Conservation (phyloP, 75 land plant genomes). For the Chamaecyparis obtusa region DNA sequence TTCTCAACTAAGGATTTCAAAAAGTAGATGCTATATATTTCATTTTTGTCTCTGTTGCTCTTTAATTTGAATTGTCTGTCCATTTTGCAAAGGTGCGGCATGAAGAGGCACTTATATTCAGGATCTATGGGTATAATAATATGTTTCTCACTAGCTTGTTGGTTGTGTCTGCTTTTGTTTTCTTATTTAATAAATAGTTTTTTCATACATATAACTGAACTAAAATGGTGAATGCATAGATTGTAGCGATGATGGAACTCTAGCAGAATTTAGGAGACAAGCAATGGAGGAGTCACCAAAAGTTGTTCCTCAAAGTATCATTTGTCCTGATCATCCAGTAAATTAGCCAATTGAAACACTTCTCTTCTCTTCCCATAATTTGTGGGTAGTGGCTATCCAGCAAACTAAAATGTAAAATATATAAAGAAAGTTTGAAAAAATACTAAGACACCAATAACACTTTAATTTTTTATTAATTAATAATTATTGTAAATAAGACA, state of each 20-base stretch:
- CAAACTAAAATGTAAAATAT: too few relatives aligned
- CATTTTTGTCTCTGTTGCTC: not conserved
- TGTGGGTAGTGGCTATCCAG: too few relatives aligned
- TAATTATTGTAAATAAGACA: too few relatives aligned
- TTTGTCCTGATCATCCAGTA: constrained; percentile 43
- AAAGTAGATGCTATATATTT: not conserved
- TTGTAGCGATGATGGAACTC: not conserved
- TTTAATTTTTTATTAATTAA: too few relatives aligned
- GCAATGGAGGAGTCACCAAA: not conserved
- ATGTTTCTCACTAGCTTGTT: not conserved
- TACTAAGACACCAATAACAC: too few relatives aligned
- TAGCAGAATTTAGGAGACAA: not conserved
- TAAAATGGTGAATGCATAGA: constrained; percentile 1
- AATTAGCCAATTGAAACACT: constrained; percentile 39
- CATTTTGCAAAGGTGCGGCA: constrained; percentile 2
- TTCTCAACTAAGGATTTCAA: not conserved
- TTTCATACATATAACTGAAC: not conserved
- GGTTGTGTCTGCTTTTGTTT: not conserved
- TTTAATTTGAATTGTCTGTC: not conserved
- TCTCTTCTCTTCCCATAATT: too few relatives aligned
- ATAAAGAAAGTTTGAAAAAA: too few relatives aligned
- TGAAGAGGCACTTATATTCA: constrained; percentile 11
- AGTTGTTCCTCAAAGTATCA: not conserved
- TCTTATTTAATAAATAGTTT: not conserved
- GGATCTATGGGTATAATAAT: constrained; percentile 1